These are phyloP conservation scores for Mortierella sp. DNA, from an alignment of 371 early-diverging fungal genomes.

Conservation along the genomic window DNA sequence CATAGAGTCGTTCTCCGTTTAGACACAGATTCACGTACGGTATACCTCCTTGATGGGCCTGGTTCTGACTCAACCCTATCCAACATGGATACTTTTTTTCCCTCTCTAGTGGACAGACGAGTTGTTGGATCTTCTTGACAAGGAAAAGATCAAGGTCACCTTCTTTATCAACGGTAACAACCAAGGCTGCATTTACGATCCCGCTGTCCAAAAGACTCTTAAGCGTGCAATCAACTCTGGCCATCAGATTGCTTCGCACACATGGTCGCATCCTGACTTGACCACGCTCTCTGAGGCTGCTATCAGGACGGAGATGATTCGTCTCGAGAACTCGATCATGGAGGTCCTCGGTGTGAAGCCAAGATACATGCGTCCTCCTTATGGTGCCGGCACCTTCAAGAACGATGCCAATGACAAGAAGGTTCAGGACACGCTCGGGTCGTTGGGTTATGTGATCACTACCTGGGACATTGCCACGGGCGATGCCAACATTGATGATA, in stretches of 20 bases:
- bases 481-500: slow-evolving; percentile 44
- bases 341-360: slow-evolving; percentile 52
- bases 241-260: slow-evolving; percentile 56
- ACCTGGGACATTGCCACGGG: slow-evolving; percentile 45
- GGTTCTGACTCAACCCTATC: too few species aligned
- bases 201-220: slow-evolving; percentile 27
- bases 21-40: too few species aligned
- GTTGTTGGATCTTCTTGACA: slow-evolving; percentile 41
- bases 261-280: slow-evolving; percentile 54
- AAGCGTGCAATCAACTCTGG: slow-evolving; percentile 52
- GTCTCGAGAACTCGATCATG: slow-evolving; percentile 43
- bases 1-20: too few species aligned
- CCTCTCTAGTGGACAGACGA: slow-evolving; percentile 34
- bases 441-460: slow-evolving; percentile 35
- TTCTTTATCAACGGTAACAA: slow-evolving; percentile 52
- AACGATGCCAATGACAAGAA: slow-evolving; percentile 25
- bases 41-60: too few species aligned
- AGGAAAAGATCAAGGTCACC: slow-evolving; percentile 50
- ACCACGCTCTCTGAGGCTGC: slow-evolving; percentile 23
- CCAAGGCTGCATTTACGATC: slow-evolving; percentile 44
- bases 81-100: background rate
- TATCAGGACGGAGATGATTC: slow-evolving; percentile 48
- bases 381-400: slow-evolving; percentile 54
- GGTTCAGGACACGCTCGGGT: slow-evolving; percentile 35
- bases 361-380: slow-evolving; percentile 62